Conservation (phyloP, 306 rosid species). For the Casuarina equisetifolia region DNA sequence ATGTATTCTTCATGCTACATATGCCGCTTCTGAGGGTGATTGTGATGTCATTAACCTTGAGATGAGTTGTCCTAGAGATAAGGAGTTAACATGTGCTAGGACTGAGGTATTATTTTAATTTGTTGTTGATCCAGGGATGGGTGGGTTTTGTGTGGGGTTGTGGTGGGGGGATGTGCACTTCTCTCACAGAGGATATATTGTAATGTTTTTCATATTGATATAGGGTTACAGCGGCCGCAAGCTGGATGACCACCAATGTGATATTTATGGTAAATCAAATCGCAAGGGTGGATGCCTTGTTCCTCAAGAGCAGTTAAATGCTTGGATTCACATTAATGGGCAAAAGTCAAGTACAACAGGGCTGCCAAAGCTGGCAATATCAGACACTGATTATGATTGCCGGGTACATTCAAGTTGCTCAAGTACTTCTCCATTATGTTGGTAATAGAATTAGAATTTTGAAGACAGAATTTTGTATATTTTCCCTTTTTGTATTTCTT, state of each 20-base stretch:
- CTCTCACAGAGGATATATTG: constrained; percentile 3
- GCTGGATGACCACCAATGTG: constrained; percentile 49
- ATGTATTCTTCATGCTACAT: constrained; percentile 55
- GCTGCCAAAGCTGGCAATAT: constrained; percentile 36
- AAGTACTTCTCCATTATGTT: constrained; percentile 13
- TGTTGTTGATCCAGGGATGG: not conserved
- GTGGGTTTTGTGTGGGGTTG: not conserved
- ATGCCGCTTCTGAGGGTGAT: constrained; percentile 30
- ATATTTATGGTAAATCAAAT: constrained; percentile 23
- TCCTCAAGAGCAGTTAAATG: constrained; percentile 71
- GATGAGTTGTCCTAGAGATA: constrained; percentile 34
- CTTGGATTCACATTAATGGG: constrained; percentile 67
- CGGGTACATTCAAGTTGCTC: constrained; percentile 52
- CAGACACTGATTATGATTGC: constrained; percentile 51
- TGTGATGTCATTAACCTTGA: constrained; percentile 26
- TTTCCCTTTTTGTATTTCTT: not conserved
- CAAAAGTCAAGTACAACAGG: constrained; percentile 46
- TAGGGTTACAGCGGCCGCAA: constrained; percentile 70
- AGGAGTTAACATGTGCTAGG: constrained; percentile 55
- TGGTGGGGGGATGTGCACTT: not conserved
- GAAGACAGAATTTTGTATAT: not conserved
- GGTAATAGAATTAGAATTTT: not conserved
- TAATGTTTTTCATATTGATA: constrained; percentile 13
- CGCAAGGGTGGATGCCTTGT: constrained; percentile 52
- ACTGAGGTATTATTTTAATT: constrained; percentile 44